These are phyloP conservation scores for Kuraishia ogatae DNA, from an alignment of 805 yeast genomes.

Conservation along the genomic window DNA sequence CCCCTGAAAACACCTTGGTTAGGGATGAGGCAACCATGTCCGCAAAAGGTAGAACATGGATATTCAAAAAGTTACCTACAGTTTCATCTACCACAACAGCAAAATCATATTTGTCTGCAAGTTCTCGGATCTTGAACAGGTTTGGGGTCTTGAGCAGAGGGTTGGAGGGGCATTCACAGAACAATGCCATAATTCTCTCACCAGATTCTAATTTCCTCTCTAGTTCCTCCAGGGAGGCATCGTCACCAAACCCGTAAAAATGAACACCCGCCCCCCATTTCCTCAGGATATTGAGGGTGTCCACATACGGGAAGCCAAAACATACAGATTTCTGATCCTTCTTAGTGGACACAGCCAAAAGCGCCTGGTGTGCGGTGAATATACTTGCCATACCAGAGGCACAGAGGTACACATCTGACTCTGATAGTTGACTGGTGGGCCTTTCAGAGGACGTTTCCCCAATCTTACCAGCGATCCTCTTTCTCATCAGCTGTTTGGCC, in stretches of 20 bases:
- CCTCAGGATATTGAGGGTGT: slow-evolving; percentile 74
- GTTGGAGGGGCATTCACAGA: slow-evolving; percentile 92
- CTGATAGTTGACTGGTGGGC: slow-evolving; percentile 18
- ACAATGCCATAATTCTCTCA: slow-evolving; percentile 63
- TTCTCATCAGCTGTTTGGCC: slow-evolving; percentile 67
- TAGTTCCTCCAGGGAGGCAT: slow-evolving; percentile 53
- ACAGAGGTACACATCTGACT: slow-evolving; percentile 70
- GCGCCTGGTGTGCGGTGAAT: slow-evolving; percentile 62
- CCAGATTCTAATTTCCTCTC: slow-evolving; percentile 55
- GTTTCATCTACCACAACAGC: slow-evolving; percentile 90
- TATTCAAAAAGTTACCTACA: slow-evolving; percentile 82
- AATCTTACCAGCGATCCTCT: slow-evolving; percentile 65
- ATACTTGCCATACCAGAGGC: slow-evolving; percentile 94
- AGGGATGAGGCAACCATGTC: slow-evolving; percentile 83
- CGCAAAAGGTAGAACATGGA: slow-evolving; percentile 72
- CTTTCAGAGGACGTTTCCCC: slow-evolving; percentile 21
- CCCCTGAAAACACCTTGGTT: slow-evolving; percentile 91
- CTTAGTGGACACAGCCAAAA: slow-evolving; percentile 8
- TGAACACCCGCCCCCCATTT: slow-evolving; percentile 91
- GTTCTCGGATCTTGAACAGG: slow-evolving; percentile 48
- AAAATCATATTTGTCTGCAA: slow-evolving; percentile 66
- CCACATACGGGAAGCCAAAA: slow-evolving; percentile 95
- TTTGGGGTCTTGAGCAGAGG: slow-evolving; percentile 88
- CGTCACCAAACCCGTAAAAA: slow-evolving; percentile 81
- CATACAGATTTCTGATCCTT: slow-evolving; percentile 63